Conservation (phyloP, 75 land plant genomes). For the Azolla pinnata region DNA sequence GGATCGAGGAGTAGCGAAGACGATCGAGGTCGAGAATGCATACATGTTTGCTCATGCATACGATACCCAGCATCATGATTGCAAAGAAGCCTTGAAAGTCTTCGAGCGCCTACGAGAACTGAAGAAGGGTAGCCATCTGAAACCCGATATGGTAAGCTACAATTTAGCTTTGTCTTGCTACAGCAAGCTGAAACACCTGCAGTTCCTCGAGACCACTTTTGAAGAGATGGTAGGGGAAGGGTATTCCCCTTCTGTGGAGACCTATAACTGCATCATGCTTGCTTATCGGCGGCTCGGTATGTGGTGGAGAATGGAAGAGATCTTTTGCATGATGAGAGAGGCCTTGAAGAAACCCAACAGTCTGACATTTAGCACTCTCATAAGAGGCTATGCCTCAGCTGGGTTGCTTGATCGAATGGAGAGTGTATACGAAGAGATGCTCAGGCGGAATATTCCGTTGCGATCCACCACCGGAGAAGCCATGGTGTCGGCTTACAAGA, state of each 20-base stretch:
- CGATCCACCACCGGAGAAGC: background rate
- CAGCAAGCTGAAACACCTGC: slow-evolving; percentile 3
- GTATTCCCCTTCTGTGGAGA: background rate
- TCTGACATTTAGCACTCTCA: slow-evolving; percentile 1
- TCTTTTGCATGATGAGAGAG: background rate
- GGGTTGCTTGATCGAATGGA: slow-evolving; percentile 5
- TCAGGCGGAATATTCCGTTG: background rate
- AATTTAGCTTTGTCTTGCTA: slow-evolving; percentile 2
- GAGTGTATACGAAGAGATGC: background rate
- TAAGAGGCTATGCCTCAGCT: slow-evolving; percentile 1
- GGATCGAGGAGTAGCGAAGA: background rate
- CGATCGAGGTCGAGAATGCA: slow-evolving; percentile 7
- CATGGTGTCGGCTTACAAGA: slow-evolving; percentile 2
- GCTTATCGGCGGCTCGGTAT: slow-evolving; percentile 2
- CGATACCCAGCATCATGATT: background rate
- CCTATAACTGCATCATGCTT: slow-evolving; percentile 3
- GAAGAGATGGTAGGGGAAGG: background rate
- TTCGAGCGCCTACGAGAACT: background rate
- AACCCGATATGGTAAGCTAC: background rate
- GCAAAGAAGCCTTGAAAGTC: background rate
- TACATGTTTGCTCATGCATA: background rate
- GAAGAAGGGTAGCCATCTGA: background rate
- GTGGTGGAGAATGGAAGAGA: slow-evolving; percentile 7
- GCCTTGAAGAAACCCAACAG: background rate
- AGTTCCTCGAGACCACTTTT: background rate